Evolutionary conservation across 441 rosid genomes (phyloP).

Genomic region (Capsella rubella): DNA sequence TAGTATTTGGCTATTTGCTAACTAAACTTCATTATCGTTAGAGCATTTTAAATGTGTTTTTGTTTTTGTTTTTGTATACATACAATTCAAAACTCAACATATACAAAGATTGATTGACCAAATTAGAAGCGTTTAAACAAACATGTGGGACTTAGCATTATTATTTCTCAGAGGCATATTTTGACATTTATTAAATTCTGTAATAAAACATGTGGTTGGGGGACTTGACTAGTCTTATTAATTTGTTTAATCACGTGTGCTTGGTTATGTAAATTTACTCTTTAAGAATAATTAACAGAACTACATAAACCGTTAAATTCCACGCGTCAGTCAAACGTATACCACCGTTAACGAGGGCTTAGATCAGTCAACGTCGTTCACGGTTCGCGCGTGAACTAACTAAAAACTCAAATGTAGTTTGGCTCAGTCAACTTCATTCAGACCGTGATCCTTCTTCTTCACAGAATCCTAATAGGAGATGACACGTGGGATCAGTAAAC

Average conservation of each 20-base stretch:
- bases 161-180: conserved; percentile 4
- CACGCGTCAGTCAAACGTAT: conserved; percentile 8
- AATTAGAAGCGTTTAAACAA: neutral
- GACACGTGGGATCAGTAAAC: conserved; percentile 23
- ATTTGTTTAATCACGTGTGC: conserved; percentile 18
- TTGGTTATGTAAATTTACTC: neutral
- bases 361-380: conserved; percentile 24
- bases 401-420: conserved; percentile 10
- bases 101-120: neutral
- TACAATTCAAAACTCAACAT: neutral
- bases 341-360: conserved; percentile 30
- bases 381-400: conserved; percentile 29
- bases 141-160: conserved; percentile 11
- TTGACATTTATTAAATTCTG: conserved; percentile 6
- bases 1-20: too few species aligned
- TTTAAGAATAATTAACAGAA: conserved; percentile 11
- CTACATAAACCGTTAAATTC: conserved; percentile 13
- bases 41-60: neutral
- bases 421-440: conserved; percentile 27
- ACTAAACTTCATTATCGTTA: conserved; percentile 15
- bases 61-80: neutral
- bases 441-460: conserved; percentile 10
- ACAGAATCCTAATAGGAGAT: neutral
- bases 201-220: conserved; percentile 25
- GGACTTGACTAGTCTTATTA: neutral